Evolutionary conservation across 169 alveolate species (phyloP), one percentile per base, ranked within the genome.

Genomic region (Plasmodium ovale): DNA sequence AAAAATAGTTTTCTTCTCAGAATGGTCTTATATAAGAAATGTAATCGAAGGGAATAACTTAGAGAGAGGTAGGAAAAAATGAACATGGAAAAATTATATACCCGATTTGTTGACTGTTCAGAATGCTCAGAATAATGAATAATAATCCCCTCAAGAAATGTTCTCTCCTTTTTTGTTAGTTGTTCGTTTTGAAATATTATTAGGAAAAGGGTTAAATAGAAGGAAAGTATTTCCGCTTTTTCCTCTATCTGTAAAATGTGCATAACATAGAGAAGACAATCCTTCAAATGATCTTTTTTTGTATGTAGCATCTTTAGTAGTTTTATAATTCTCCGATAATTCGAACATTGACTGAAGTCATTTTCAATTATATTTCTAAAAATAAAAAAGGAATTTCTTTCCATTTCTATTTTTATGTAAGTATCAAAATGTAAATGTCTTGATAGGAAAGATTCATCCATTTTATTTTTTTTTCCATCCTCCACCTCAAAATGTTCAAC

Each of bases 281-380:
- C 56, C 19, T 21, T 31, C 7, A 82, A 47, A 12, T 64, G 62
- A 0, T 82, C 90, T 16, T 6, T 82, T 49, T 82, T 29, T 12
- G 62, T 60, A 9, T 82, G 39, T 21, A 82, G 29, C 3, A 49
- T n/a, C 35, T 82, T 82, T 64, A 65, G 29, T 31, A 82, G 31
- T 14, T 82, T 49, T 7, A 82, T 3, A n/a, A 35, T 35, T 23
- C 29, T 65, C 44, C 58, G 5, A 25, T 70, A 49, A 42, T 53
- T 82, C 27, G 33, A 65, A n/a, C 70, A 65, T 51, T 33, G 31
- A 33, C 27, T 35, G 25, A 82, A 23, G 53, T 82, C 56, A 31
- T 82, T 47, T 27, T 65, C 62, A 54, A 82, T 49, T 14, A 82
- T 39, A 53, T 65, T 82, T 82, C 29, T 82, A 69, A 82, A 82